Base-by-base conservation (phyloP, 2,329 filamentous ascomycete species). In the Coniochaeta sp. region DNA sequence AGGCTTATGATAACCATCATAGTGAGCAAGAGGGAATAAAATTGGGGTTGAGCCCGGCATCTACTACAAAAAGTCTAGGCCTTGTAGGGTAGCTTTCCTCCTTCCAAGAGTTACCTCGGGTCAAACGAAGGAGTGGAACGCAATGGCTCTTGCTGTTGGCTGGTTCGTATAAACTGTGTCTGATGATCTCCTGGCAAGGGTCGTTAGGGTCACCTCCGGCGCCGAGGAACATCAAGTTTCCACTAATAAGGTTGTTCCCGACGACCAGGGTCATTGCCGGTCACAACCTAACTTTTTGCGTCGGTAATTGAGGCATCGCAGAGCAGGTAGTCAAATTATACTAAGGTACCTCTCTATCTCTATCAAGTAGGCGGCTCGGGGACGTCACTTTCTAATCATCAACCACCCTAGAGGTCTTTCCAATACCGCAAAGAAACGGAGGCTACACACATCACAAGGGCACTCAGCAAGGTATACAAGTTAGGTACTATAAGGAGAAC, bases 181-280 rank as follows among this genome's bases (percentile, higher is more conserved):
- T 14, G 22, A 6, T 4, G 22, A 28, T 22, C n/a, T 14, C 14
- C 47, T 16, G 24, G 47, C 8, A 28, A 6, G 43, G 43, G 19
- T 47, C 43, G 19, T 38, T 6, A 31, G 47, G 47, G 47, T 52
- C 22, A 31, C 24, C 16, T 52, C 24, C 22, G 11, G 47, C 14
- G 47, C 7, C 24, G 47, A 52, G 4, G 22, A 28, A n/a, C 22
- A 28, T 28, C 17, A 28, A 31, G 16, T 16, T 47, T 52, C 47
- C 47, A 52, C 47, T 52, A 52, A 52, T 52, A 52, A 52, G 47
- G 47, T 52, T 52, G 22, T 52, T 52, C 47, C 47, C 47, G 47
- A 52, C 4, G 16, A 28, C 9, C 22, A 52, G 24, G 47, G 26
- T 6, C 24, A 31, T 31, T 52, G 2, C 26, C 47, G 19, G 44